Evolutionary conservation across 805 yeast species (phyloP).

Genomic region (Barnettozyma salicaria): DNA sequence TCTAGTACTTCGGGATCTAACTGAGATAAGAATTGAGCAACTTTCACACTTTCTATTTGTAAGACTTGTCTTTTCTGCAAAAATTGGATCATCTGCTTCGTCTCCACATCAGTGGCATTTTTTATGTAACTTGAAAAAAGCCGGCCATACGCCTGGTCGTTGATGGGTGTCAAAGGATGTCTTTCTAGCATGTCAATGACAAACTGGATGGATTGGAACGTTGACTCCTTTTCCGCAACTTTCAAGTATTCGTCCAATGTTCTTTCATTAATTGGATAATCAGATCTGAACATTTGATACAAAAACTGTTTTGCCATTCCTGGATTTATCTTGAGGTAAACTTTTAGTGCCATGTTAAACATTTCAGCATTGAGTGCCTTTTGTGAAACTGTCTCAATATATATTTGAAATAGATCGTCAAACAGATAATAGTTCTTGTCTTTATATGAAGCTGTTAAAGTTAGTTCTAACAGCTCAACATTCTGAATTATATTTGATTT

Average conservation of each 20-base stretch:
- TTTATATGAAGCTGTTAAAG: slow-evolving; percentile 8
- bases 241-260: slow-evolving; percentile 19
- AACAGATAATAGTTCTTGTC: slow-evolving; percentile 12
- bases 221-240: slow-evolving; percentile 15
- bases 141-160: slow-evolving; percentile 14
- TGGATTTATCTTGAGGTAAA: slow-evolving; percentile 18
- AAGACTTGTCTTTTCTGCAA: slow-evolving; percentile 9
- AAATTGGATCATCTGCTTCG: slow-evolving; percentile 5
- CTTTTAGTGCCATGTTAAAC: slow-evolving; percentile 22
- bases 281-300: slow-evolving; percentile 23
- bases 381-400: slow-evolving; percentile 12
- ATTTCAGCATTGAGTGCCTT: slow-evolving; percentile 7
- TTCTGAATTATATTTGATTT: slow-evolving; percentile 7
- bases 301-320: slow-evolving; percentile 25
- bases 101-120: slow-evolving; percentile 7
- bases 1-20: slow-evolving; percentile 1
- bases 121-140: slow-evolving; percentile 6
- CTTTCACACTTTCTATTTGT: slow-evolving; percentile 9
- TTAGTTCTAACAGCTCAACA: slow-evolving; percentile 8
- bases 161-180: slow-evolving; percentile 20
- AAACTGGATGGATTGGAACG: slow-evolving; percentile 18
- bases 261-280: slow-evolving; percentile 21
- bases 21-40: slow-evolving; percentile 8
- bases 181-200: slow-evolving; percentile 19
- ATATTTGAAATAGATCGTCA: slow-evolving; percentile 18